Evolutionary conservation across 2,329 filamentous ascomycete species (phyloP).

Genomic region (Pseudophaeomoniella oleicola): DNA sequence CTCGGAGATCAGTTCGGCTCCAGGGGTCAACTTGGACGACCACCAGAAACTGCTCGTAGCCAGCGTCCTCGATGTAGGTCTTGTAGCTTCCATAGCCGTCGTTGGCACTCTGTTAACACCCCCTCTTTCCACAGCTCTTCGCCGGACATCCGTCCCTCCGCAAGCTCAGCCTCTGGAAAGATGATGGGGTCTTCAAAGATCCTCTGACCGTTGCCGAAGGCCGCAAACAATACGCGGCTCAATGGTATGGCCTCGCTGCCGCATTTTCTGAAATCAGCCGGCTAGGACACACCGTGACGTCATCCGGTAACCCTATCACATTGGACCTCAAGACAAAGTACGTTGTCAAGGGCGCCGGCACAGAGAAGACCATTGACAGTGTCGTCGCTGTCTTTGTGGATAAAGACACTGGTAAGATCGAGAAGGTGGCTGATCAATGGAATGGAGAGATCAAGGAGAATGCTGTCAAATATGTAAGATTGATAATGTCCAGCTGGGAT

Average conservation of each 20-base stretch:
- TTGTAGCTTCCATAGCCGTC: neutral
- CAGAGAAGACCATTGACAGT: conserved; percentile 35
- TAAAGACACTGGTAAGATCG: conserved; percentile 28
- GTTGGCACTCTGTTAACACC: neutral
- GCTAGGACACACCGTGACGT: conserved; percentile 37
- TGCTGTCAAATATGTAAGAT: conserved; percentile 35
- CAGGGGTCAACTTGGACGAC: conserved; percentile 34
- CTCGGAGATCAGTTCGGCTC: conserved; percentile 30
- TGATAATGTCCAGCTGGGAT: conserved; percentile 1
- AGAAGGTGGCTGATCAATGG: conserved; percentile 41
- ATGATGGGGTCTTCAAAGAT: conserved; percentile 43
- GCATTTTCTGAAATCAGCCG: conserved; percentile 45
- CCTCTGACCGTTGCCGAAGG: conserved; percentile 44
- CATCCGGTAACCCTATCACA: conserved; percentile 43
- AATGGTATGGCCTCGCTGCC: conserved; percentile 45
- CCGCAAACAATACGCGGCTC: conserved; percentile 35
- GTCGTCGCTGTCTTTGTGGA: conserved; percentile 32
- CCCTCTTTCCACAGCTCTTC: conserved; percentile 31
- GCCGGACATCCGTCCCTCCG: conserved; percentile 27
- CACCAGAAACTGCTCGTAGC: conserved; percentile 41
- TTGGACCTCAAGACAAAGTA: conserved; percentile 40
- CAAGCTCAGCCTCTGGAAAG: conserved; percentile 34
- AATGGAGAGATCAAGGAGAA: conserved; percentile 37
- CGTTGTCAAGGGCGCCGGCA: conserved; percentile 37
- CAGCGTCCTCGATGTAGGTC: conserved; percentile 40